These are phyloP conservation scores for Cryptosporidium tyzzeri DNA, from an alignment of 169 alveolate genomes.

Conservation along the genomic window DNA sequence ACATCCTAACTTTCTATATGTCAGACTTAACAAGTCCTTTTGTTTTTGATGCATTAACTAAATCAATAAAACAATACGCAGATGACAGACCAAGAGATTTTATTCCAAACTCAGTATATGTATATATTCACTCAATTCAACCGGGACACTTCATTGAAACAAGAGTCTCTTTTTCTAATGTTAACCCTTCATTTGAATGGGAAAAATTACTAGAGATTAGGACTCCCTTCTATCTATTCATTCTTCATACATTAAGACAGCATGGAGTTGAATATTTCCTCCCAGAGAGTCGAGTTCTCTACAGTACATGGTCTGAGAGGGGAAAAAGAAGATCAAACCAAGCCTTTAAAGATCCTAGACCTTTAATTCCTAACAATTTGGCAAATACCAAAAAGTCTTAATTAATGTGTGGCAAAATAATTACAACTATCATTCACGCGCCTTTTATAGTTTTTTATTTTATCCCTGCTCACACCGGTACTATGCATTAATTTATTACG, in stretches of 20 bases:
- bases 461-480: background rate
- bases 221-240: slow-evolving; percentile 66
- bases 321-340: slow-evolving; percentile 37
- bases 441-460: background rate
- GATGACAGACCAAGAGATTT: slow-evolving; percentile 87
- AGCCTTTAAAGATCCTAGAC: slow-evolving; percentile 1
- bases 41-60: slow-evolving; percentile 83
- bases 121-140: slow-evolving; percentile 81
- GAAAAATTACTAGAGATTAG: slow-evolving; percentile 66
- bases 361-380: background rate
- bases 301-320: slow-evolving; percentile 62
- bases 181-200: slow-evolving; percentile 71
- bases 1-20: slow-evolving; percentile 82
- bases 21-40: slow-evolving; percentile 86
- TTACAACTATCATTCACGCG: background rate
- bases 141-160: slow-evolving; percentile 85
- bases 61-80: slow-evolving; percentile 80
- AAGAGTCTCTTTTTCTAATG: slow-evolving; percentile 50
- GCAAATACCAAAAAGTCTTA: background rate
- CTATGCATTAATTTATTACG: background rate
- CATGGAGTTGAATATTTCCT: slow-evolving; percentile 69
- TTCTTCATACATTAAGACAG: slow-evolving; percentile 62
- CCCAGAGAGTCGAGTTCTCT: slow-evolving; percentile 66
- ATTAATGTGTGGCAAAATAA: background rate
- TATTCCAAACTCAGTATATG: slow-evolving; percentile 82